Evolutionary conservation across 257 asterid genomes (phyloP), one percentile per base, ranked within the genome.

Genomic region (Thymus mandschuricus): DNA sequence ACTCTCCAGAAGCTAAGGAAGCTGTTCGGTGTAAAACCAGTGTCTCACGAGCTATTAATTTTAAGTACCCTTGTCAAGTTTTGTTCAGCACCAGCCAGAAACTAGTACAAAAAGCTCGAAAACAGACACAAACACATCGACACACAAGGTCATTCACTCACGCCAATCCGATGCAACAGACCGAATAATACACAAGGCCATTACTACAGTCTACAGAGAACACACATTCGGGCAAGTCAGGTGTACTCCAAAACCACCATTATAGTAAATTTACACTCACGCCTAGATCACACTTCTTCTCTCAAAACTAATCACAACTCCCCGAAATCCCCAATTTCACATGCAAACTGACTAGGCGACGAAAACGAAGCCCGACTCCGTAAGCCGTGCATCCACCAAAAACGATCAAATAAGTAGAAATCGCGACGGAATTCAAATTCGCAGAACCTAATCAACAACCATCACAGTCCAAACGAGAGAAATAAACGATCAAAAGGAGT

Each of bases 321-420:
- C 75, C 35, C 63, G 40, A 73, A 73, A 1, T 10, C 13, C 44
- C 38, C 61, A 56, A 64, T 45, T 46, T 13, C 69, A 79, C 65
- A 62, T 33, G 40, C 65, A 74, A 31, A 64, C 48, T 46, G 31
- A 58, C 31, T 48, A 21, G 21, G 21, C 21, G 21, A 21, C 21
- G 21, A 21, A 21, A 21, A 21, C 21, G 21, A 21, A 21, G 21
- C 21, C 21, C 34, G 10, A 55, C 63, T 35, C 46, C 34, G 6
- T 65, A 34, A 41, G 68, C 67, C 38, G 31, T 8, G 49, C 68
- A 45, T 55, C 64, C 56, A 12, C 11, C 31, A 45, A 54, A 21
- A 49, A 64, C 58, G 30, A 78, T 54, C 59, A 38, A 71, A 60
- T 27, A 45, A 51, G 28, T 5, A 29, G 3, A 64, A 27, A 76